Percentiles rank a stretch among this genome's conserved stretches.
Conservation (phyloP, 1,139 yeast species). For the Hemisphaericaspora xylofermentans region DNA sequence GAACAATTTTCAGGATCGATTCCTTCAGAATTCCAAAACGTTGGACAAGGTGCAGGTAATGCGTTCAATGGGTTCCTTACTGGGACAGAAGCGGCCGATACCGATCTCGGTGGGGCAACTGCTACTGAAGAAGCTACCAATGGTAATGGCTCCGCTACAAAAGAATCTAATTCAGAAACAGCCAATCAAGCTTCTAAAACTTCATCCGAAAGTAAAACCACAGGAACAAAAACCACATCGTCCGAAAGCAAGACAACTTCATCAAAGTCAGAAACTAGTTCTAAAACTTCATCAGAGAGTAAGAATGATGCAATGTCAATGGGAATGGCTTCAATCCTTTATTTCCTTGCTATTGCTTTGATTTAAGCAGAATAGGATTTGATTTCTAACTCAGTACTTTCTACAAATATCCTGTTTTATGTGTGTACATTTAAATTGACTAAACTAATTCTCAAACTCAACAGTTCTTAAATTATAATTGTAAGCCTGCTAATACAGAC, state of each 20-base stretch:
- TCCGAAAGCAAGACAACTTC: background rate
- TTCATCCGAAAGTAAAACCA: background rate
- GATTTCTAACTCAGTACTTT: background rate
- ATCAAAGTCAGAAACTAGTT: background rate
- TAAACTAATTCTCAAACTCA: too few relatives aligned
- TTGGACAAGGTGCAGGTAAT: background rate
- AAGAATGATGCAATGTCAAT: slow-evolving; percentile 1
- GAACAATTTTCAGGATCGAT: slow-evolving; percentile 3
- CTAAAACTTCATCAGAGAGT: background rate
- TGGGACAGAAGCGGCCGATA: slow-evolving; percentile 1
- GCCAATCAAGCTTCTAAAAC: too few relatives aligned
- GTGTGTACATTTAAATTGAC: background rate
- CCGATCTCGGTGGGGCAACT: background rate
- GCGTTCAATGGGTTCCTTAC: too few relatives aligned
- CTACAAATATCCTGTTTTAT: background rate
- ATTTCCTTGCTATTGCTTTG: slow-evolving; percentile 1
- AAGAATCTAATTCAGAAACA: slow-evolving; percentile 1
- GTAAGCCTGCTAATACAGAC: too few relatives aligned
- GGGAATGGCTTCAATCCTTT: slow-evolving; percentile 2
- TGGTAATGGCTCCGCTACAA: background rate
- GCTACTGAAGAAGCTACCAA: background rate
- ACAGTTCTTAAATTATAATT: too few relatives aligned
- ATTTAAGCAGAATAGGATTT: background rate
- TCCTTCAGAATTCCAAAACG: slow-evolving; percentile 4
- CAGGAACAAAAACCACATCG: background rate